Conservation (phyloP, 2,329 filamentous ascomycete genomes). For the Aquanectria penicillioides region DNA sequence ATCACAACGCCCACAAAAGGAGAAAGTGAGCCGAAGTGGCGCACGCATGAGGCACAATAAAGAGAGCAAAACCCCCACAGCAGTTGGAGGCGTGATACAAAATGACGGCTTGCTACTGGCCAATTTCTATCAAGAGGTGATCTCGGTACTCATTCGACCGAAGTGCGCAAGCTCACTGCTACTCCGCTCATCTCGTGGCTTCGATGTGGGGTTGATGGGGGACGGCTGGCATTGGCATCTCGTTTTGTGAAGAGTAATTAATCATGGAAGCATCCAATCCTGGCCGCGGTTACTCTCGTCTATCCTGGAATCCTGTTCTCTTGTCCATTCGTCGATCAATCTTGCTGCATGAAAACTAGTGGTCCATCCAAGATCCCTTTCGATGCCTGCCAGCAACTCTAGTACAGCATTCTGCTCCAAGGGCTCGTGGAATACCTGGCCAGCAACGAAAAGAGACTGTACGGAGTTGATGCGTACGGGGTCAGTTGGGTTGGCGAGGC, state of each 20-base stretch:
- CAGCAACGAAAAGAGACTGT: constrained; percentile 35
- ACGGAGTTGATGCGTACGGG: constrained; percentile 33
- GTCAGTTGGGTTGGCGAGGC: constrained; percentile 30
- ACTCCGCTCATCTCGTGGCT: too few species aligned
- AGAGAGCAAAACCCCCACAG: too few species aligned
- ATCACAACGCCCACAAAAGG: too few species aligned
- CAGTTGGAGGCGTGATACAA: too few species aligned
- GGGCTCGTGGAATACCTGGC: constrained; percentile 52
- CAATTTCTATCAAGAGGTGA: too few species aligned
- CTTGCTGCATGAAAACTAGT: constrained; percentile 48
- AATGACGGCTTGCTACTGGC: too few species aligned
- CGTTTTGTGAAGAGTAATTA: neutral
- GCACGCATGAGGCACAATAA: too few species aligned
- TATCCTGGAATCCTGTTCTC: neutral
- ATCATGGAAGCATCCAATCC: neutral
- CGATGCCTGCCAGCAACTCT: constrained; percentile 65
- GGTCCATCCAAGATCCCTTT: constrained; percentile 71
- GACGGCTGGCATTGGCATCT: neutral
- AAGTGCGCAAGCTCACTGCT: too few species aligned
- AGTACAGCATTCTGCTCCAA: constrained; percentile 65
- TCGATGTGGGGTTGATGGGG: too few species aligned
- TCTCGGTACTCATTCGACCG: too few species aligned
- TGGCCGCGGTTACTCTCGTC: neutral
- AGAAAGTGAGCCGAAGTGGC: too few species aligned
- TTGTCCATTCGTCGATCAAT: constrained; percentile 32